These are phyloP conservation scores for Serendipita sp. DNA, from an alignment of 768 basidiomycete genomes.

Conservation along the genomic window DNA sequence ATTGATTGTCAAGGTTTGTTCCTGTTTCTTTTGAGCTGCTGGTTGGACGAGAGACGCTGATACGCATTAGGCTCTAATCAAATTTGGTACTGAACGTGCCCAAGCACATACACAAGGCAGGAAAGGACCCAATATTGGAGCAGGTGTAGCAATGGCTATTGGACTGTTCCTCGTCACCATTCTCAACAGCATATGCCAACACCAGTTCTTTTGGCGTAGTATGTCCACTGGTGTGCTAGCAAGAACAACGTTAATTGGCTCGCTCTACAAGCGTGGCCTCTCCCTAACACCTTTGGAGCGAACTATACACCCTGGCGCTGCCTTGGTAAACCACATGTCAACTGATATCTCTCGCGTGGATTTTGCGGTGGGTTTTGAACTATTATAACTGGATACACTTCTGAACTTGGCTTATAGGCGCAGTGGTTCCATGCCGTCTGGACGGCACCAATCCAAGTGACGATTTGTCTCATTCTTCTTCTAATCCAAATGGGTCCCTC, in stretches of 20 bases:
- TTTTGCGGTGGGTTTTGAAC: background rate
- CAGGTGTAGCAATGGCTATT: conserved; percentile 43
- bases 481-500: conserved; percentile 49
- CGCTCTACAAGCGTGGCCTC: conserved; percentile 55
- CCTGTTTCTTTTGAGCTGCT: too few species aligned
- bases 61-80: conserved; percentile 36
- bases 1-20: conserved; percentile 36
- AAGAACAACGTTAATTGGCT: conserved; percentile 49
- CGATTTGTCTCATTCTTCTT: conserved; percentile 43
- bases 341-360: conserved; percentile 37
- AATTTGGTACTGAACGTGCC: conserved; percentile 36
- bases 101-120: conserved; percentile 26
- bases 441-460: conserved; percentile 52
- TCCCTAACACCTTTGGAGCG: conserved; percentile 50
- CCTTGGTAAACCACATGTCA: conserved; percentile 43
- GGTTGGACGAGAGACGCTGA: background rate
- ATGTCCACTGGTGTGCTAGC: conserved; percentile 51
- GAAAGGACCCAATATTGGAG: conserved; percentile 25
- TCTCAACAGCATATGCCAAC: conserved; percentile 37
- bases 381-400: background rate
- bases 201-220: conserved; percentile 62
- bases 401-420: conserved; percentile 20
- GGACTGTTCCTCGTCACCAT: conserved; percentile 37
- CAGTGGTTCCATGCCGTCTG: conserved; percentile 49
- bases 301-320: conserved; percentile 42